Evolutionary conservation across 257 asterid genomes (phyloP).

Genomic region (Solanum neorickii): DNA sequence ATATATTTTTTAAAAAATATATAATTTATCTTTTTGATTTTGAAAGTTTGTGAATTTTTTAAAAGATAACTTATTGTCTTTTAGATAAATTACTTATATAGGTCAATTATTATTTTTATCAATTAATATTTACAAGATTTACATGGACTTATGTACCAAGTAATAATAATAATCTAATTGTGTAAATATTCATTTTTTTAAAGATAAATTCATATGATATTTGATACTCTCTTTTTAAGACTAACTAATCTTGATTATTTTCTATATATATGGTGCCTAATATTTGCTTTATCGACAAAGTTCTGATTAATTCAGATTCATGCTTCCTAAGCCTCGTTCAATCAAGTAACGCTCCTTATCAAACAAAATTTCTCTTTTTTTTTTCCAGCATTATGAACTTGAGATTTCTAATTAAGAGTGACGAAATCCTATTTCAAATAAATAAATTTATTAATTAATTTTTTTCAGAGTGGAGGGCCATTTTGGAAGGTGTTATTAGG

Average conservation of each 20-base stretch:
- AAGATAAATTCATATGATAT: no score
- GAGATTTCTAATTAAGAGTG: not conserved
- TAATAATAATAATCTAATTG: not conserved
- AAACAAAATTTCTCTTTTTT: no score
- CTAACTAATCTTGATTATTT: not conserved
- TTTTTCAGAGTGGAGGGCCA: conserved; percentile 69
- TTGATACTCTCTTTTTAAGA: not conserved
- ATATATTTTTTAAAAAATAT: no score
- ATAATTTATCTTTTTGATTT: no score
- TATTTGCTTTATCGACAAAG: not conserved
- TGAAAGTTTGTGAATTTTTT: no score
- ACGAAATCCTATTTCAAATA: no score
- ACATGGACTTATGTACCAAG: not conserved
- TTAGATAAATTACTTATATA: not conserved
- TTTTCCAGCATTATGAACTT: not conserved
- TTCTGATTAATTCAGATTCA: not conserved
- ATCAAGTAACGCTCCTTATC: not conserved
- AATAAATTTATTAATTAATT: no score
- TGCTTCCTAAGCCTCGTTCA: not conserved
- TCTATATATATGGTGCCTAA: not conserved
- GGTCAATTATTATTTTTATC: not conserved
- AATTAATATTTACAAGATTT: not conserved
- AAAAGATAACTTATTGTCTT: no score
- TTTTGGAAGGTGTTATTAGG: conserved; percentile 63
- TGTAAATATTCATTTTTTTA: not conserved